Percentiles rank a stretch among this genome's conserved stretches.
Evolutionary conservation across 257 asterid species (phyloP).

Genomic region (Ligustrum vulgare): DNA sequence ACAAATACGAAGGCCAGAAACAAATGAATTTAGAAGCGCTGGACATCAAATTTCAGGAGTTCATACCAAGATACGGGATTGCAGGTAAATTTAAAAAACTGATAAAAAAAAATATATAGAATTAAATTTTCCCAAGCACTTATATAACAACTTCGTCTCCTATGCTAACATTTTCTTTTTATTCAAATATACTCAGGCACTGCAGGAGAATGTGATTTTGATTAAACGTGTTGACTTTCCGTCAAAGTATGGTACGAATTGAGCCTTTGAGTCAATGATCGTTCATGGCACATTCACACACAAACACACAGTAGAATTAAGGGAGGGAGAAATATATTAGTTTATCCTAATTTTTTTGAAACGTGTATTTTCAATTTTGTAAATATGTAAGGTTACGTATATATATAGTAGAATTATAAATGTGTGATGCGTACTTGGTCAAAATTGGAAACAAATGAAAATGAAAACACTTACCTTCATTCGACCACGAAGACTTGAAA

Average conservation of each 20-base stretch:
- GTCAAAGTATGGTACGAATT: background rate
- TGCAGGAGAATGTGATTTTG: constrained; percentile 31
- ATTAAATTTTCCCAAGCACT: no score
- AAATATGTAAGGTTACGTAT: no score
- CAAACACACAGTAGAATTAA: background rate
- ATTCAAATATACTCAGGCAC: constrained; percentile 28
- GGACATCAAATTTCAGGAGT: constrained; percentile 22
- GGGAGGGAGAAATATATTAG: background rate
- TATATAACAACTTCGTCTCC: background rate
- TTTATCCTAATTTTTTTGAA: background rate
- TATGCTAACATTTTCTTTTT: background rate
- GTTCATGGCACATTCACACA: background rate
- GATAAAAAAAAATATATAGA: background rate
- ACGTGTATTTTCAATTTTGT: background rate
- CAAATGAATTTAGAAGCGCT: constrained; percentile 24
- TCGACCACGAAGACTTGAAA: background rate
- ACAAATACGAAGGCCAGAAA: constrained; percentile 5
- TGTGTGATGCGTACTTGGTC: background rate
- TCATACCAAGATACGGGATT: constrained; percentile 31
- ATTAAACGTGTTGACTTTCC: background rate
- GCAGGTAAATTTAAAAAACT: constrained; percentile 24
- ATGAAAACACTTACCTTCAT: background rate
- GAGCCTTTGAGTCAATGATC: background rate
- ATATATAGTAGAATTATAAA: no score
- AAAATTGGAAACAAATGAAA: background rate